phyloP scores from a whole-genome alignment of 1,139 yeast species.

The Zygosaccharomyces pseudobailii region DNA sequence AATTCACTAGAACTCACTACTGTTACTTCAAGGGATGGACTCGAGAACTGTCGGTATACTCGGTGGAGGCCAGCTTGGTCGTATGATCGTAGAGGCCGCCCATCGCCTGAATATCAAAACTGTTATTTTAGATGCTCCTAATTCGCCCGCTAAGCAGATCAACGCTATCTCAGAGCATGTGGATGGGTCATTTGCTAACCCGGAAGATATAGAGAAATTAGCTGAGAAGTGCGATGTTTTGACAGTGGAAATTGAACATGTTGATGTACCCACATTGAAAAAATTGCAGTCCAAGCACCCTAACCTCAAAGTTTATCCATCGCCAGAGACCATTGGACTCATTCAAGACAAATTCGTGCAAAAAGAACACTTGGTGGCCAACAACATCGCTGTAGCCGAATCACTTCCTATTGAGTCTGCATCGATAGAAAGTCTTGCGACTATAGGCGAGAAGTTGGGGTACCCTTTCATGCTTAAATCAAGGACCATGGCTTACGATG shows the following conservation, averaged over 20 bases:
- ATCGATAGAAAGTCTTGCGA: conserved; percentile 46
- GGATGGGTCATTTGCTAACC: conserved; percentile 81
- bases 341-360: conserved; percentile 91
- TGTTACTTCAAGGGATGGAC: conserved; percentile 47
- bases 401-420: conserved; percentile 54
- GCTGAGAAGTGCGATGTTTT: conserved; percentile 80
- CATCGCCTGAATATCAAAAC: conserved; percentile 83
- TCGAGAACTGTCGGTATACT: conserved; percentile 79
- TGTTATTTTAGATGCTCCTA: conserved; percentile 72
- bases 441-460: conserved; percentile 63
- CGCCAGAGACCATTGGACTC: conserved; percentile 83
- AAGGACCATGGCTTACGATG: conserved; percentile 92
- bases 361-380: conserved; percentile 66
- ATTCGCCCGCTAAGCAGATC: conserved; percentile 91
- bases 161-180: conserved; percentile 74
- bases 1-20: neutral
- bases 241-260: conserved; percentile 96
- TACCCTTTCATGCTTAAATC: conserved; percentile 90
- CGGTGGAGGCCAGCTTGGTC: conserved; percentile 99
- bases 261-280: conserved; percentile 77
- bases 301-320: conserved; percentile 72
- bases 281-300: conserved; percentile 46
- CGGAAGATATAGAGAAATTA: conserved; percentile 63
- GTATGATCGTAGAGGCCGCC: conserved; percentile 98
- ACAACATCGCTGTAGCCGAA: conserved; percentile 72